Evolutionary conservation across 148 eudicot genomes (phyloP).

Genomic region (Selenicereus undatus): DNA sequence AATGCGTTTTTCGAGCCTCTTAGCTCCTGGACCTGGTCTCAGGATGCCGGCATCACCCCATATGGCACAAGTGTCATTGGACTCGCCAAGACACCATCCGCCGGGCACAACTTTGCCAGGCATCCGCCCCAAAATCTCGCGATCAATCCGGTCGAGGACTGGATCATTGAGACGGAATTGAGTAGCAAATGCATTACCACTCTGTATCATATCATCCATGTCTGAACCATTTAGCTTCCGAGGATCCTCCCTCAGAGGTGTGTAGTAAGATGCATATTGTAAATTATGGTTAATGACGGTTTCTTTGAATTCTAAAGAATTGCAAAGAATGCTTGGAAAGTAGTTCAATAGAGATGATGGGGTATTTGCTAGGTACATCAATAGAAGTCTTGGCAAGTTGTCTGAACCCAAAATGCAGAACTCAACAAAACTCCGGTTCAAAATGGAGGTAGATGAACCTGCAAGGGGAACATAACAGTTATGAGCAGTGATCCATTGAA

Average conservation of each 20-base stretch:
- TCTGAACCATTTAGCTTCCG: conserved; percentile 48
- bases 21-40: conserved; percentile 81
- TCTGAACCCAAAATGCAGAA: conserved; percentile 67
- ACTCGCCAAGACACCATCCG: conserved; percentile 89
- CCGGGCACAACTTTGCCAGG: conserved; percentile 71
- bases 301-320: conserved; percentile 56
- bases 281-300: conserved; percentile 66
- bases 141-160: conserved; percentile 77
- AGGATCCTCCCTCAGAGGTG: conserved; percentile 33
- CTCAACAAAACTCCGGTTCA: conserved; percentile 72
- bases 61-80: conserved; percentile 42
- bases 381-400: conserved; percentile 75
- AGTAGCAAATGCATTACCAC: conserved; percentile 78
- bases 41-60: conserved; percentile 90
- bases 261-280: conserved; percentile 47
- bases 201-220: conserved; percentile 38
- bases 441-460: conserved; percentile 65
- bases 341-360: conserved; percentile 58
- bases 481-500: conserved; percentile 13
- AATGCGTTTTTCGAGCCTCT: conserved; percentile 53
- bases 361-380: conserved; percentile 83
- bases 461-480: conserved; percentile 20
- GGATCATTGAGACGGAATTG: conserved; percentile 55
- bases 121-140: conserved; percentile 45
- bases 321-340: conserved; percentile 83